Base-by-base conservation (phyloP, 352 stramenopile genomes). In the Phytophthora vignae region DNA sequence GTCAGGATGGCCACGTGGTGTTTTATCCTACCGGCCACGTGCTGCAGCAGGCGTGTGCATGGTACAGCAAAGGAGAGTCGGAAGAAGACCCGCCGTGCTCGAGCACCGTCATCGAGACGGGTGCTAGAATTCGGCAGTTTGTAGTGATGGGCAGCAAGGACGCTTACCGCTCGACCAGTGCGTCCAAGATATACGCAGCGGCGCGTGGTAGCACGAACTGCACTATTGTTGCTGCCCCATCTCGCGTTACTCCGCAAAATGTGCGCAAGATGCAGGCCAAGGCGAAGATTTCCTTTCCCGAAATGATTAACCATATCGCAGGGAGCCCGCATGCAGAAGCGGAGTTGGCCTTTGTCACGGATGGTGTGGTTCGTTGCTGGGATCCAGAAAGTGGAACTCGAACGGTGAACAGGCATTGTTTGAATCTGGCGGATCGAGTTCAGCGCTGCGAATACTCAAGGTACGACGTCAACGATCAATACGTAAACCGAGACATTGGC, bases 361-460 rank as follows among this genome's bases (percentile, higher is more conserved):
- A 89, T 60, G 84, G 85, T 11, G 64, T 81, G 9, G 10, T 92
- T 29, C 77, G 85, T 19, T 81, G 60, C 44, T 94, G 86, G 86
- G 76, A 85, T 14, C 69, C 86, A 1, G 69, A 79, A 54, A 67
- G 71, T 58, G 80, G 83, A 1, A 31, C 89, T 6, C 83, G 85
- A 61, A 73, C 50, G 17, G 55, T 86, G 14, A 63, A 59, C 3
- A 73, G 74, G 48, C 55, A 79, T 8, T 63, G 57, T 3, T 40
- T 53, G 1, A 74, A 54, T 33, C 60, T 62, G 2, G 64, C 76
- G 2, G 76, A 90, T 54, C 83, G 74, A 1, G 70, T 90, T n/a
- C 12, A 81, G 17, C 88, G 77, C 15, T 92, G 86, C 55, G 88
- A 93, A 64, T 95, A 94, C 58, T 83, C 84, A 10, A 93, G 85